A percentile compares a stretch with the other conserved stretches of the same genome.
Evolutionary conservation across 2,329 filamentous ascomycete species (phyloP).

Genomic region (Chrysoporthe cubensis): DNA sequence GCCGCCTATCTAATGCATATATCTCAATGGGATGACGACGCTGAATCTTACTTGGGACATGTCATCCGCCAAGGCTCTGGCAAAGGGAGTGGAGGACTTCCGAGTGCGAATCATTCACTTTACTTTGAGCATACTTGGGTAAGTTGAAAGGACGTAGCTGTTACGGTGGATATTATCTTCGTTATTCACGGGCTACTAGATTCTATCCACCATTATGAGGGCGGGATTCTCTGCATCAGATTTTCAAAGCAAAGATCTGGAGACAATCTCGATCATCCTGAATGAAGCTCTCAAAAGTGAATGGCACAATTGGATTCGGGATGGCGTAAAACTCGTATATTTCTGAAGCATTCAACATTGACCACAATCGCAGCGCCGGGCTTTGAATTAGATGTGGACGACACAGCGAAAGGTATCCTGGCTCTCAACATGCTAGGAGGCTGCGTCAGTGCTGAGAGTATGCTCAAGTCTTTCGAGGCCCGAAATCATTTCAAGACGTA

Average conservation of each 20-base stretch:
- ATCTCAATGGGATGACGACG: background rate
- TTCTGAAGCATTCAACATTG: background rate
- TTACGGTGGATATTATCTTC: too few species aligned
- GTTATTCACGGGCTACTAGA: background rate
- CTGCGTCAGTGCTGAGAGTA: background rate
- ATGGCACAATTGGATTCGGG: too few species aligned
- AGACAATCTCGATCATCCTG: too few species aligned
- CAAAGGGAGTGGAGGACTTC: background rate
- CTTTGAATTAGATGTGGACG: background rate
- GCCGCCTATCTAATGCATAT: background rate
- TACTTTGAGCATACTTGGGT: background rate
- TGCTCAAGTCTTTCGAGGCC: conserved; percentile 1
- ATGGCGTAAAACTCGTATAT: too few species aligned
- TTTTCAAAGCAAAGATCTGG: too few species aligned
- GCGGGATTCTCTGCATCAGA: too few species aligned
- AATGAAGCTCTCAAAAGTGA: too few species aligned
- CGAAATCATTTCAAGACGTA: background rate
- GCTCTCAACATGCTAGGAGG: background rate
- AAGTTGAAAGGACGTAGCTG: background rate
- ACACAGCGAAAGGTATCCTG: background rate
- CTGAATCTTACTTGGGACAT: background rate
- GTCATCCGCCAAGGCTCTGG: background rate
- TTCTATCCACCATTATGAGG: background rate
- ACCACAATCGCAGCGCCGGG: background rate
- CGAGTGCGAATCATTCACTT: background rate